Evolutionary conservation across 805 yeast species (phyloP).

Genomic region (Kluyveromyces siamensis): DNA sequence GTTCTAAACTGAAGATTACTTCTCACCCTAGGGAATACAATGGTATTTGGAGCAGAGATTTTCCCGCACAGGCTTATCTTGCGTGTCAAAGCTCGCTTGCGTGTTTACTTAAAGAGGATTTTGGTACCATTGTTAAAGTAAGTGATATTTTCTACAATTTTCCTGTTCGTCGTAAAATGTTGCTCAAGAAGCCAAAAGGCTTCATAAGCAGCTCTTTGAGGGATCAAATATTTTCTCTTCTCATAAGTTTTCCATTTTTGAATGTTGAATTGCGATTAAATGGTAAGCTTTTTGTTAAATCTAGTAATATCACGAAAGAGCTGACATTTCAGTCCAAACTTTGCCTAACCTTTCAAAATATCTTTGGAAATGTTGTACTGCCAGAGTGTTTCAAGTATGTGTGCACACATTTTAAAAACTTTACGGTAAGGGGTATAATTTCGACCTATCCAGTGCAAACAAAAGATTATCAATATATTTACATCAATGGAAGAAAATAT

Average conservation of each 20-base stretch:
- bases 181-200: conserved; percentile 7
- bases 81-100: conserved; percentile 1
- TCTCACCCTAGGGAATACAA: conserved; percentile 33
- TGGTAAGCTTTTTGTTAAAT: conserved; percentile 5
- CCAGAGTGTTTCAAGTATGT: conserved; percentile 13
- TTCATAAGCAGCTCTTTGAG: conserved; percentile 8
- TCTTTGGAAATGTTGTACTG: conserved; percentile 15
- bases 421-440: conserved; percentile 31
- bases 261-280: conserved; percentile 6
- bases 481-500: conserved; percentile 34
- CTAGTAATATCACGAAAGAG: background rate
- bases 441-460: conserved; percentile 30
- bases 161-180: conserved; percentile 20
- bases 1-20: conserved; percentile 38
- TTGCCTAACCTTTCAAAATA: conserved; percentile 1
- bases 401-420: conserved; percentile 13
- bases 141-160: conserved; percentile 16
- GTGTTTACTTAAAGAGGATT: background rate
- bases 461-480: conserved; percentile 36
- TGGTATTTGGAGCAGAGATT: conserved; percentile 20
- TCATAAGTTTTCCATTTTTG: conserved; percentile 12
- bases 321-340: conserved; percentile 1
- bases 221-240: conserved; percentile 14
- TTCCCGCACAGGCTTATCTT: conserved; percentile 8
- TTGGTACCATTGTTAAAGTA: conserved; percentile 17